Evolutionary conservation across 2,329 filamentous ascomycete species (phyloP), one percentile per base, ranked within the genome.

Genomic region (Xylariaceae sp.): DNA sequence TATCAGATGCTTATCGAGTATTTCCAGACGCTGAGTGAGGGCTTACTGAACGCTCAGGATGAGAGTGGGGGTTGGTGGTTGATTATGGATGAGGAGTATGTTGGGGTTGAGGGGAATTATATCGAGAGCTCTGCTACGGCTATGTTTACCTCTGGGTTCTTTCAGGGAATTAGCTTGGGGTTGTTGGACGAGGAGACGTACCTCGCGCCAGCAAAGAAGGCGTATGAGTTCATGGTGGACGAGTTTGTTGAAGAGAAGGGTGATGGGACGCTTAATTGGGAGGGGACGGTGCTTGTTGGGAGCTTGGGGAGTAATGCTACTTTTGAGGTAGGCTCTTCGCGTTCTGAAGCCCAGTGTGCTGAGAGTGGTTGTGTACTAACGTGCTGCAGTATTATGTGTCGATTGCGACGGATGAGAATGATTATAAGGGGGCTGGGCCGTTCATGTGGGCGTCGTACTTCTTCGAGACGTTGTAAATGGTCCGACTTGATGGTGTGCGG

Each of bases 51-150:
- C 14, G 66, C 71, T 0, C 74, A 73, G 41, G 75, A 78, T 49
- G 51, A 58, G 15, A 76, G 78, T 0, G 78, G 76, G 6, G 84
- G 80, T 79, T 83, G 77, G 75, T 65, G 82, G 45, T 68, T 83
- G 39, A 78, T 83, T 73, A 73, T 36, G 33, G 15, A 36, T 36
- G 12, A 12, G 33, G 33, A 36, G 22, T 74, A 76, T 47, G 70
- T 73, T 0, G 72, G 71, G 1, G 57, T 63, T 36, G 54, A 71
- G 41, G 78, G 78, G 2, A 84, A 85, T 62, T 85, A 80, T 62
- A 75, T 84, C 42, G 78, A 85, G 66, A 78, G 76, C 32, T 81
- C 78, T 31, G 80, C 74, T 7, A 76, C 76, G 2, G 79, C 78
- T 3, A 80, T 84, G 75, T 83, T 82, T 56, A 69, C 72, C 0